Conservation (phyloP, 2,329 filamentous ascomycete genomes). For the Colletotrichum truncatum region DNA sequence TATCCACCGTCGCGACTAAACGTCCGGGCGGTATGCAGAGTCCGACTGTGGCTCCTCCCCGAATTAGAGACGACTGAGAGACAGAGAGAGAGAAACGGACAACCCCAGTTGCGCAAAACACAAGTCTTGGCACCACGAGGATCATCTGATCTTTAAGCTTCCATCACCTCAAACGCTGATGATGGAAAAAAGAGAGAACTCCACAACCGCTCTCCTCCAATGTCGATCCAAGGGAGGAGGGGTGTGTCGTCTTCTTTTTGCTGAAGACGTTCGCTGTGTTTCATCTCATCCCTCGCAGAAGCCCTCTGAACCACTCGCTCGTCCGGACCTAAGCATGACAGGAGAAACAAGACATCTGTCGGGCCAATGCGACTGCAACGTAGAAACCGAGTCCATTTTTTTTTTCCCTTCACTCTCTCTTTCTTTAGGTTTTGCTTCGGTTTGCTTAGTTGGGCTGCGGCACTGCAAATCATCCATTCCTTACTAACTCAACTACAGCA, state of each 20-base stretch:
- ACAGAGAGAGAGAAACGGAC: slow-evolving; percentile 7
- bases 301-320: slow-evolving; percentile 25
- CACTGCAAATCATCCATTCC: neutral
- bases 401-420: neutral
- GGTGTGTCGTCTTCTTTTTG: neutral
- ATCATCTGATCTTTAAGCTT: slow-evolving; percentile 30
- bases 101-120: slow-evolving; percentile 6
- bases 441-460: neutral
- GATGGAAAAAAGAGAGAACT: neutral
- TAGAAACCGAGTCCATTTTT: slow-evolving; percentile 15
- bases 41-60: neutral
- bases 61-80: neutral
- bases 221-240: neutral
- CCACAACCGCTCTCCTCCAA: no score
- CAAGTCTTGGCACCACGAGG: slow-evolving; percentile 13
- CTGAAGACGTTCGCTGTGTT: slow-evolving; percentile 9
- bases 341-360: slow-evolving; percentile 23
- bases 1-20: neutral
- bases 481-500: slow-evolving; percentile 1
- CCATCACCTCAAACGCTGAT: slow-evolving; percentile 30
- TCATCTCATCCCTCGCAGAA: slow-evolving; percentile 26
- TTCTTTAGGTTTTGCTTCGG: neutral
- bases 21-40: neutral
- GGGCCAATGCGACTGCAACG: slow-evolving; percentile 13
- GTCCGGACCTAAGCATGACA: slow-evolving; percentile 21